Conservation (phyloP, 1,284 basidiomycete genomes). For the Leccinum ambiguum region DNA sequence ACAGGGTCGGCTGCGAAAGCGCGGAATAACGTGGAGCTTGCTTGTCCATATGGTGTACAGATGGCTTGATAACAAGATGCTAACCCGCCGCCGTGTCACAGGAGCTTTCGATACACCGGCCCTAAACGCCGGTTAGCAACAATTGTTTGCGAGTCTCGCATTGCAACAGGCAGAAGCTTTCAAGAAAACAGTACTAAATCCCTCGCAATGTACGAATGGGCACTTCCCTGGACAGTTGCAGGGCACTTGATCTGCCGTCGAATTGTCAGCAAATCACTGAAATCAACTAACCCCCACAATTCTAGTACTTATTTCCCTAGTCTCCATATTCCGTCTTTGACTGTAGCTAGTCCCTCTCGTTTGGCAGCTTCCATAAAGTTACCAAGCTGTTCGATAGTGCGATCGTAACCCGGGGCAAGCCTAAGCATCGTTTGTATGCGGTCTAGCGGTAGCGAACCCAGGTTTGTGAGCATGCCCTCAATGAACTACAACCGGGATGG, state of each 20-base stretch:
- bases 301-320: slow-evolving; percentile 37
- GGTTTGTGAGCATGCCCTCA: slow-evolving; percentile 83
- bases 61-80: slow-evolving; percentile 18
- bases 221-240: neutral
- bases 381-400: slow-evolving; percentile 72
- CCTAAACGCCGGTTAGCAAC: slow-evolving; percentile 25
- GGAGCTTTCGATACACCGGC: slow-evolving; percentile 22
- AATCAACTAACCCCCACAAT: neutral
- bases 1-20: slow-evolving; percentile 60
- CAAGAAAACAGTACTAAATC: slow-evolving; percentile 2
- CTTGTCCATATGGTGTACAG: slow-evolving; percentile 26
- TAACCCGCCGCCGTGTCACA: neutral
- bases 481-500: slow-evolving; percentile 54
- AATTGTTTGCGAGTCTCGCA: neutral
- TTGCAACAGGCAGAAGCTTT: slow-evolving; percentile 11
- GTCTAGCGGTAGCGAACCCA: slow-evolving; percentile 69
- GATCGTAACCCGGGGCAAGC: slow-evolving; percentile 78
- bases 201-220: neutral
- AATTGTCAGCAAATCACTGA: neutral
- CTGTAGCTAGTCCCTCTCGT: slow-evolving; percentile 71
- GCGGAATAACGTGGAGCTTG: slow-evolving; percentile 52
- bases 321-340: slow-evolving; percentile 74
- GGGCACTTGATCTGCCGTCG: neutral
- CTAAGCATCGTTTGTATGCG: slow-evolving; percentile 83
- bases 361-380: slow-evolving; percentile 78